phyloP scores from a whole-genome alignment of 768 basidiomycete species.

The Boletus subcaerulescens region DNA sequence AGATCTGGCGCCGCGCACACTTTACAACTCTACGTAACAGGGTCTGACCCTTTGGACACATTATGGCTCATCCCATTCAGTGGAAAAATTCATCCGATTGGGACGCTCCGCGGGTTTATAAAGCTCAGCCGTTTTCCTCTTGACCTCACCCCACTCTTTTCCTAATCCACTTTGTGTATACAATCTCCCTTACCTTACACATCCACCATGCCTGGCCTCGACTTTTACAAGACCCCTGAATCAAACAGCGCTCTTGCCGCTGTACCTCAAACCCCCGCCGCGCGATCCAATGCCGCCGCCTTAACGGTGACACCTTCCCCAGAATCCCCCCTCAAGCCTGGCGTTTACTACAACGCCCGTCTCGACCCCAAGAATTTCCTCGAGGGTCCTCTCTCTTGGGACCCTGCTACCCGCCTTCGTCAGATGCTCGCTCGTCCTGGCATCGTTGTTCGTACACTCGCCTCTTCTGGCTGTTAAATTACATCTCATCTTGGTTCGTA shows the following conservation, averaged over 20 bases:
- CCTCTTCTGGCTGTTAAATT: background rate
- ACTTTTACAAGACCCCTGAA: conserved; percentile 28
- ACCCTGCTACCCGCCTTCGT: conserved; percentile 69
- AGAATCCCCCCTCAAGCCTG: conserved; percentile 9
- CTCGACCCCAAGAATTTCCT: conserved; percentile 67
- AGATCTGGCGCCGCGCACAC: conserved; percentile 7
- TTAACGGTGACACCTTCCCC: conserved; percentile 8
- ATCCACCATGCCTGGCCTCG: conserved; percentile 33
- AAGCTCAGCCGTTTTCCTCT: background rate
- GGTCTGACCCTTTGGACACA: conserved; percentile 21
- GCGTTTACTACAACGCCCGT: conserved; percentile 62
- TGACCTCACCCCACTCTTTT: background rate
- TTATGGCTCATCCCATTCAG: conserved; percentile 7
- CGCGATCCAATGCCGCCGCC: background rate
- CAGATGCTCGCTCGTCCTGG: conserved; percentile 70
- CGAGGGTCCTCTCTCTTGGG: conserved; percentile 63
- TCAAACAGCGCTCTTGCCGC: background rate
- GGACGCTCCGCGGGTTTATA: conserved; percentile 19
- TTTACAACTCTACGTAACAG: conserved; percentile 23
- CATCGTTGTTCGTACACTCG: conserved; percentile 56
- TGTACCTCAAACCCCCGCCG: conserved; percentile 3
- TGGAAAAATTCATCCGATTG: conserved; percentile 14
- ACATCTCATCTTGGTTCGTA: conserved; percentile 22
- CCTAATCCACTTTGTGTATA: conserved; percentile 26
- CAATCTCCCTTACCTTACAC: conserved; percentile 4